Evolutionary conservation across 148 eudicot species (phyloP).

Genomic region (Oxyria digyna): DNA sequence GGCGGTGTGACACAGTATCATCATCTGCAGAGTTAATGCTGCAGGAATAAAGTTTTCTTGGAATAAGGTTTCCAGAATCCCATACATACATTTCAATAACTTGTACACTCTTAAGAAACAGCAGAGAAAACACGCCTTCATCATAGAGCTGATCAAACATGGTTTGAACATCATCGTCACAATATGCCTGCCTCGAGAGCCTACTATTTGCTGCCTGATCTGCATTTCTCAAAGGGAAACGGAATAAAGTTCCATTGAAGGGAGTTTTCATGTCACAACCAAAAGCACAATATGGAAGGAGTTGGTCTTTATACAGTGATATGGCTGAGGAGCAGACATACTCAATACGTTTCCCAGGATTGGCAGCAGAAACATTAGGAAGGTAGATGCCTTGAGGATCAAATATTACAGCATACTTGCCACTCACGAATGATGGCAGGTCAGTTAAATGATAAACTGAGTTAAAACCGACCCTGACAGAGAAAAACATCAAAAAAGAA

Average conservation of each 20-base stretch:
- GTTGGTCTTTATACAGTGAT: slow-evolving; percentile 74
- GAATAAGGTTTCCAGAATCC: slow-evolving; percentile 63
- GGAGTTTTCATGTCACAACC: slow-evolving; percentile 87
- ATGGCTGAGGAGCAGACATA: slow-evolving; percentile 80
- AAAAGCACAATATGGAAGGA: slow-evolving; percentile 87
- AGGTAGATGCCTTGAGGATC: slow-evolving; percentile 97
- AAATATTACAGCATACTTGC: slow-evolving; percentile 78
- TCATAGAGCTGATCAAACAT: slow-evolving; percentile 78
- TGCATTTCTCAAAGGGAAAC: slow-evolving; percentile 90
- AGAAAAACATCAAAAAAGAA: background rate
- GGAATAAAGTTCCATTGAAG: slow-evolving; percentile 85
- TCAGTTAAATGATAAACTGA: slow-evolving; percentile 99
- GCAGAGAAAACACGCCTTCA: slow-evolving; percentile 77
- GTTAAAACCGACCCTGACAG: slow-evolving; percentile 91
- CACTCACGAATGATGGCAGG: slow-evolving; percentile 97
- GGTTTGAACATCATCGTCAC: slow-evolving; percentile 69
- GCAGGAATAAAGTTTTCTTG: slow-evolving; percentile 71
- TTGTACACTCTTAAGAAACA: slow-evolving; percentile 77
- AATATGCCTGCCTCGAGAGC: slow-evolving; percentile 89
- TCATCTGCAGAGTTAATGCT: slow-evolving; percentile 45
- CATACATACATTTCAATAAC: slow-evolving; percentile 84
- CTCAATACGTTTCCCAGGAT: slow-evolving; percentile 97
- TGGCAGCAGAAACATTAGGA: slow-evolving; percentile 83
- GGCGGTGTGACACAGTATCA: slow-evolving; percentile 70
- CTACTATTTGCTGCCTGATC: slow-evolving; percentile 89